phyloP scores from a whole-genome alignment of 164 flowering plant species.

The Nymphaea colorata region DNA sequence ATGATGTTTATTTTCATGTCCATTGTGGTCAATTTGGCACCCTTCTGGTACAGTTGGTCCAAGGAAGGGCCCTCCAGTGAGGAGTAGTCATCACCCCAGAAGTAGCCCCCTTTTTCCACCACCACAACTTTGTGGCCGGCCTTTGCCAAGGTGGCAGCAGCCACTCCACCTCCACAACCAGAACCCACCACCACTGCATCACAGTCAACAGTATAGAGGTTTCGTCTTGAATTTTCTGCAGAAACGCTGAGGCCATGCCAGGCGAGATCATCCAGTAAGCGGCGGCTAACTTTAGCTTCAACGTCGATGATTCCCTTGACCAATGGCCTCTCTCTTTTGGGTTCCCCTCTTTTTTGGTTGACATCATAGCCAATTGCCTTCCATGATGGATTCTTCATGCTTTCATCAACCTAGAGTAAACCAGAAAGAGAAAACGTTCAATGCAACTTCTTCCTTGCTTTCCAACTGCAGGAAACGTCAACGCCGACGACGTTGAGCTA shows the following conservation, averaged over 20 bases:
- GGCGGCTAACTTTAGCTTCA: constrained; percentile 20
- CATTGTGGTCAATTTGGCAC: constrained; percentile 21
- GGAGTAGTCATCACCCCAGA: constrained; percentile 36
- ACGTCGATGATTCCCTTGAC: constrained; percentile 43
- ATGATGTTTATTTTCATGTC: constrained; percentile 26
- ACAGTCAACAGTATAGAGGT: constrained; percentile 32
- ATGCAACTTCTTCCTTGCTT: too few species aligned
- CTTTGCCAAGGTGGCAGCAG: constrained; percentile 51
- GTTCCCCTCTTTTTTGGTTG: constrained; percentile 6
- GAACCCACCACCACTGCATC: constrained; percentile 63
- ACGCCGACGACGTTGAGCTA: too few species aligned
- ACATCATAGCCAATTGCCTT: constrained; percentile 38
- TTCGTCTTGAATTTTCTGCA: constrained; percentile 9
- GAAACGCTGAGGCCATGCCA: constrained; percentile 34
- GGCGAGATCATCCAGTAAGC: constrained; percentile 24
- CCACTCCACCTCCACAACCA: constrained; percentile 71
- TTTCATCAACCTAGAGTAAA: constrained; percentile 28
- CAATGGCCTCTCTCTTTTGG: constrained; percentile 26
- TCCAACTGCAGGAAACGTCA: too few species aligned
- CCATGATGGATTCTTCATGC: constrained; percentile 40
- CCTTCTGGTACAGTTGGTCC: constrained; percentile 40
- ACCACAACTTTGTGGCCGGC: constrained; percentile 51
- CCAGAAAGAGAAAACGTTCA: too few species aligned
- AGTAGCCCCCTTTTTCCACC: constrained; percentile 63
- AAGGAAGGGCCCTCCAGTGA: constrained; percentile 47